Base-by-base conservation (phyloP, 1,284 basidiomycete genomes). In the Melampsora larici-populina region DNA sequence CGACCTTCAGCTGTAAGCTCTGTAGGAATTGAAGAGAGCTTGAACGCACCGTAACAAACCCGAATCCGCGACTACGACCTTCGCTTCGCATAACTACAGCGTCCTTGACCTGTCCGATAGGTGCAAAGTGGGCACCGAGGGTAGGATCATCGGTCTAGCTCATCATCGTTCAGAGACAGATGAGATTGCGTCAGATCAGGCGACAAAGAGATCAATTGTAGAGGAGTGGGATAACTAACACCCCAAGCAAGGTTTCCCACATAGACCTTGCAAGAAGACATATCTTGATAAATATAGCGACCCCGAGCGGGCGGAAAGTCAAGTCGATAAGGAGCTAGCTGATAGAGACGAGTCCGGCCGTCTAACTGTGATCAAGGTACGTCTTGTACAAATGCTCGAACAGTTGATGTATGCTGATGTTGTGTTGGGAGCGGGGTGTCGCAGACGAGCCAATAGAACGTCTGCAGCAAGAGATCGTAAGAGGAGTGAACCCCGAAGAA, bases 231-330 rank as follows among this genome's bases (percentile, higher is more conserved):
- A 7, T 21, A 65, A 63, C 71, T 64, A 21, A 74, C 71, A 43
- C 62, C 71, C 71, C 71, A 74, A 60, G 71, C 71, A 49, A 74
- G 71, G 65, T 74, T 74, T 24, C 71, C 71, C 18, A 74, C 71
- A 49, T 74, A 74, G 36, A 74, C 65, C 71, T 74, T 74, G 24
- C 71, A 65, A 3, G 71, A 74, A 43, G 40, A 43, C 40, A 43
- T 43, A 43, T 43, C 40, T 43, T 43, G 40, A 43, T 43, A 43
- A 43, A 43, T 4, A 43, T 43, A 43, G 40, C 40, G 40, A 43
- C 40, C 40, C 40, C 40, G 40, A 43, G 40, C 6, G 11, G 40
- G 40, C 40, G 40, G 13, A 11, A 43, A 43, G 40, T 43, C 40
- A 43, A 43, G 40, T 43, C 40, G 40, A 43, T 43, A 11, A 43